Percentiles rank a stretch among this genome's conserved stretches.
Conservation (phyloP, 139 green algal genomes). For the Tetraselmis chui region DNA sequence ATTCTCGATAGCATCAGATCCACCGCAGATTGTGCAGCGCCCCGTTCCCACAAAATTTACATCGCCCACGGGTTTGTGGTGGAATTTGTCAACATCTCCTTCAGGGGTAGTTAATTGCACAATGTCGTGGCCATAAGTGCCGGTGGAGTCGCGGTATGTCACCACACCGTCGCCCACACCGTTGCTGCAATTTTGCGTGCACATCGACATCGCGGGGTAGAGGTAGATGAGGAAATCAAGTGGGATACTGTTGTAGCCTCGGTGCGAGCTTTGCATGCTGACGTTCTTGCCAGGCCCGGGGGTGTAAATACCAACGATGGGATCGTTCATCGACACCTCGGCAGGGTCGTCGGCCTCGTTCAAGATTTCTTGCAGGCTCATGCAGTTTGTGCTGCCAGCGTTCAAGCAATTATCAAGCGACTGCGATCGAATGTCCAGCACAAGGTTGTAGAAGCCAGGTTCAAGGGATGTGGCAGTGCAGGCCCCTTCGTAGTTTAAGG, state of each 20-base stretch:
- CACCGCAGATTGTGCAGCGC: slow-evolving; percentile 15
- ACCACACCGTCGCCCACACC: slow-evolving; percentile 4
- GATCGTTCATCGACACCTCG: background rate
- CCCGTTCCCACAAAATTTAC: slow-evolving; percentile 6
- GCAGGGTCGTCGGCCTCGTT: background rate
- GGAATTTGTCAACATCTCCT: background rate
- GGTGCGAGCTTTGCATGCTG: background rate
- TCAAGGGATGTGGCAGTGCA: background rate
- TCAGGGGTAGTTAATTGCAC: background rate
- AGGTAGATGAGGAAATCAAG: slow-evolving; percentile 24
- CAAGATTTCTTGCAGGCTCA: background rate
- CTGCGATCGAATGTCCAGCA: slow-evolving; percentile 12
- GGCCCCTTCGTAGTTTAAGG: background rate
- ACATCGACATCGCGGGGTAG: slow-evolving; percentile 19
- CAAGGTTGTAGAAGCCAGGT: slow-evolving; percentile 22
- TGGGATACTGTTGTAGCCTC: slow-evolving; percentile 10
- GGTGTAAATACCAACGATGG: background rate
- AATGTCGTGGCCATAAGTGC: slow-evolving; percentile 12
- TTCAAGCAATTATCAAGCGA: background rate
- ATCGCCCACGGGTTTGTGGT: background rate
- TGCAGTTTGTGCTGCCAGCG: background rate
- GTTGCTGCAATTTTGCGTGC: slow-evolving; percentile 10
- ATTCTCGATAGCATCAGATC: background rate
- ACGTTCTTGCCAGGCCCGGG: background rate
- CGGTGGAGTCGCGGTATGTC: slow-evolving; percentile 15